Base-by-base conservation (phyloP, 306 rosid genomes). In the Abrus precatorius region DNA sequence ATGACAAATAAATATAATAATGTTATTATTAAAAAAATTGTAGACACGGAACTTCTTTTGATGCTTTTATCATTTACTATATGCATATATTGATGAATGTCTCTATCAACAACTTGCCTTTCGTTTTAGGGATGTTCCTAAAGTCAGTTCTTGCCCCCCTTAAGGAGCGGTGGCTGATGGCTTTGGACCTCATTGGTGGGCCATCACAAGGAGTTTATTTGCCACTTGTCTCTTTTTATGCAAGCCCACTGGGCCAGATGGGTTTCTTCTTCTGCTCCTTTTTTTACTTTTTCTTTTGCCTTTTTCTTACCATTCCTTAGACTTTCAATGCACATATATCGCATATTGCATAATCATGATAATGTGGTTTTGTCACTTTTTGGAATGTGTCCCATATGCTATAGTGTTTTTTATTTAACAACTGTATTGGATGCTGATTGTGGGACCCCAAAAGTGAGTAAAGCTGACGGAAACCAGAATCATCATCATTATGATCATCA, bases 21-120 rank as follows among this genome's bases (percentile, higher is more conserved):
- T 20, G 20, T 36, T 36, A 2, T 9, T 20, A 20, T 20, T 20
- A 20, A 50, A 74, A 28, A 69, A 83, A 74, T 83, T 80, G 76
- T 57, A 74, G 83, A 89, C 90, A 89, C 88, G 87, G 74, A 86
- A 84, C 71, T 82, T 78, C 83, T 84, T 86, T 78, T 78, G 84
- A 49, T 66, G 79, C 59, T 59, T 75, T 79, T 30, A 73, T 73
- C 66, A 79, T 65, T 77, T 55, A 45, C 52, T 62, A 45, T 43
- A 50, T 76, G 52, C 20, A 61, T 33, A 57, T 69, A 60, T 33
- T 60, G 48, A 64, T 69, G 67, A 44, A 76, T 27, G 85, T 85
- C 88, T 49, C 40, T 72, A 1, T 85, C 88, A 68, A 8, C 44
- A 40, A 81, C 78, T 41, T 77, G 80, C 11, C 65, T 77, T 81